Percentiles rank a stretch among this genome's conserved stretches.
Evolutionary conservation across 805 yeast genomes (phyloP).

Genomic region (Debaryomyces prosopidis): DNA sequence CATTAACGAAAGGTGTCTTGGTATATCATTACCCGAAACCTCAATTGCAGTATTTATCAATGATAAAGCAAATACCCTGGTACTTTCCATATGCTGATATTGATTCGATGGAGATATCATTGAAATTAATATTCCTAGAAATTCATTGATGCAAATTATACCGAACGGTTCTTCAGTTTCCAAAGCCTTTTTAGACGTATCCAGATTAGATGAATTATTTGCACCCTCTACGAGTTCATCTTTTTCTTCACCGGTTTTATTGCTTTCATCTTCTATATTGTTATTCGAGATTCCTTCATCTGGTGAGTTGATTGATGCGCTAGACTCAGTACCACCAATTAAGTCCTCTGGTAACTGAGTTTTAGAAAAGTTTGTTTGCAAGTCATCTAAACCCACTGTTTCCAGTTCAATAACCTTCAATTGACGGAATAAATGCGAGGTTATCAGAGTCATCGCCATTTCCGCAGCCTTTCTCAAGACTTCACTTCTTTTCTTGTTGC

Average conservation of each 20-base stretch:
- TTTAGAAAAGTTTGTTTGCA: constrained; percentile 48
- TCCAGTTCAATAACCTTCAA: constrained; percentile 56
- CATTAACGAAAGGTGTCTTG: constrained; percentile 62
- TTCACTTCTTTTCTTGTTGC: constrained; percentile 89
- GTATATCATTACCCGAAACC: constrained; percentile 66
- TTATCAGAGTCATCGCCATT: constrained; percentile 68
- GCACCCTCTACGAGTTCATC: constrained; percentile 4
- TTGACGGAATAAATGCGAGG: constrained; percentile 65
- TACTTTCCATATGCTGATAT: constrained; percentile 81
- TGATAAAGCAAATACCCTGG: constrained; percentile 79
- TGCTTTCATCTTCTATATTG: constrained; percentile 1
- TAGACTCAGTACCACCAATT: constrained; percentile 48
- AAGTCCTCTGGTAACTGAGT: constrained; percentile 58
- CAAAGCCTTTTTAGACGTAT: neutral
- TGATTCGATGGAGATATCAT: constrained; percentile 81
- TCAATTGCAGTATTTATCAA: constrained; percentile 80
- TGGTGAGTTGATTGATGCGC: neutral
- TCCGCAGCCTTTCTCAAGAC: constrained; percentile 88
- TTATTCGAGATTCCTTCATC: neutral
- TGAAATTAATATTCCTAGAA: constrained; percentile 71
- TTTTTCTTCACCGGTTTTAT: neutral
- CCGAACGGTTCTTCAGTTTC: constrained; percentile 56
- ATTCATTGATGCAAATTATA: constrained; percentile 72
- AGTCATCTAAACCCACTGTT: constrained; percentile 32
- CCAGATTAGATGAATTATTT: neutral